These are phyloP conservation scores for Anethum foeniculum DNA, from an alignment of 140 eudicot genomes.

Conservation along the genomic window DNA sequence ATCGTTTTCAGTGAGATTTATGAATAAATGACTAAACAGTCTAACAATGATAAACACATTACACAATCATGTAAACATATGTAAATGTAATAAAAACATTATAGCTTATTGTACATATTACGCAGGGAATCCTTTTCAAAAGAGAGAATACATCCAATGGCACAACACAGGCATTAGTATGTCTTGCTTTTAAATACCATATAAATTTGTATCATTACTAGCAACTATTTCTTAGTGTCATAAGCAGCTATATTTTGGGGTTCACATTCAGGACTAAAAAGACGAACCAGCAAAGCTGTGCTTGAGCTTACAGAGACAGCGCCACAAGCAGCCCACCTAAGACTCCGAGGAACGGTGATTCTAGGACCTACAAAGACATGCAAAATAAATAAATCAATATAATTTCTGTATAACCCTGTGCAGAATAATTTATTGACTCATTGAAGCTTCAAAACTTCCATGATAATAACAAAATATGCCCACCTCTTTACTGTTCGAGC, in stretches of 20 bases:
- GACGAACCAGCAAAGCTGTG: conserved; percentile 79
- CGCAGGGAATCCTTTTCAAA: background rate
- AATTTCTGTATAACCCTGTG: background rate
- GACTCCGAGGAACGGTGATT: conserved; percentile 70
- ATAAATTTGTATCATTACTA: background rate
- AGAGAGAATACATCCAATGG: background rate
- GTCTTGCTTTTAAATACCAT: background rate
- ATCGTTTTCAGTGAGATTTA: background rate
- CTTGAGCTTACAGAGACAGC: conserved; percentile 69
- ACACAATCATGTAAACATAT: background rate
- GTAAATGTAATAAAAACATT: background rate
- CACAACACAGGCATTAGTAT: background rate
- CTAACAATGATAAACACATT: background rate
- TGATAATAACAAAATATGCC: background rate
- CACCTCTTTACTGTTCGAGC: background rate
- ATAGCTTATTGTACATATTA: background rate
- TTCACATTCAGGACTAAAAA: conserved; percentile 91
- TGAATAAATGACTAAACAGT: background rate
- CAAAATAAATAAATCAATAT: background rate
- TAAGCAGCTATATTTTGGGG: conserved; percentile 94
- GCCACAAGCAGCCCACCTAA: conserved; percentile 95
- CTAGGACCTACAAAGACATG: conserved; percentile 61
- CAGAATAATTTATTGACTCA: background rate
- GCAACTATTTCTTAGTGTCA: conserved; percentile 30
- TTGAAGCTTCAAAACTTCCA: background rate